Conservation (phyloP, 306 rosid genomes). For the Malus orientalis region DNA sequence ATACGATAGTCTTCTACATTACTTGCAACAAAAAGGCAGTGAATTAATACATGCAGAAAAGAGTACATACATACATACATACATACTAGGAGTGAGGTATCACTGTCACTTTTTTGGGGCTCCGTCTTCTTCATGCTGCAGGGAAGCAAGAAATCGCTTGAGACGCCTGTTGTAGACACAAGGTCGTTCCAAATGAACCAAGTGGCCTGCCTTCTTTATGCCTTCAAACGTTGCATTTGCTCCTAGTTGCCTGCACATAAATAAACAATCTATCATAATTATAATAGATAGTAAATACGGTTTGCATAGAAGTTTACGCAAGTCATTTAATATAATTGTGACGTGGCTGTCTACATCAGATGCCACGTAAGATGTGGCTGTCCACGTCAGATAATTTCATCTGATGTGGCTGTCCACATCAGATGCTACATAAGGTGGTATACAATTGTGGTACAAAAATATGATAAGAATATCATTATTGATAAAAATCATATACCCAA, state of each 20-base stretch:
- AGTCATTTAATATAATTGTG: neutral
- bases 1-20: neutral
- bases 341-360: too few species aligned
- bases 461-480: too few species aligned
- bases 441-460: too few species aligned
- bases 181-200: slow-evolving; percentile 69
- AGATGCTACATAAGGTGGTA: too few species aligned
- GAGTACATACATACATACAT: neutral
- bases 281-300: neutral
- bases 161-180: slow-evolving; percentile 39
- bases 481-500: neutral
- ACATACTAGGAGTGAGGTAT: neutral
- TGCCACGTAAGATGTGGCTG: too few species aligned
- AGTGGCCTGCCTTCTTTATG: slow-evolving; percentile 52
- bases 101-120: neutral
- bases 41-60: neutral
- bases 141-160: slow-evolving; percentile 38
- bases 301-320: neutral
- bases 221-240: slow-evolving; percentile 33
- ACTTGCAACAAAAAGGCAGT: neutral
- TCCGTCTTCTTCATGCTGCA: slow-evolving; percentile 1
- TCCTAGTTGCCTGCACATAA: slow-evolving; percentile 41
- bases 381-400: too few species aligned
- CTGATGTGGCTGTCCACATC: too few species aligned
- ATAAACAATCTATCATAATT: neutral